These are phyloP conservation scores for Ilyonectria sp. DNA, from an alignment of 2,329 filamentous ascomycete genomes.

Conservation along the genomic window DNA sequence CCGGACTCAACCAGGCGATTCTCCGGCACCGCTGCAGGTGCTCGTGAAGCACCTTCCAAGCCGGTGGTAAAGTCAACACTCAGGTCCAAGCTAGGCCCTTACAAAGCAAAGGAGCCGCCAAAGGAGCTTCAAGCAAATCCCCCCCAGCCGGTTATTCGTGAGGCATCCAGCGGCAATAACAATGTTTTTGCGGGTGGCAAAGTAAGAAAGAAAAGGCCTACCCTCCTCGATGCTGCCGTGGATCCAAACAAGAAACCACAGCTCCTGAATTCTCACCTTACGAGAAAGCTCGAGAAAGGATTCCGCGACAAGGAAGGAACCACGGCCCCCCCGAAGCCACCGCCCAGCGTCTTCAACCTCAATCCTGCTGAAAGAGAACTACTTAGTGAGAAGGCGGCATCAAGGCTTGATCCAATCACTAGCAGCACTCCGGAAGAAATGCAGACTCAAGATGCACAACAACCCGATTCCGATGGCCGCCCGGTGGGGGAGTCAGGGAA, in stretches of 20 bases:
- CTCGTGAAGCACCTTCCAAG: neutral
- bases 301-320: conserved; percentile 61
- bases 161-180: conserved; percentile 27
- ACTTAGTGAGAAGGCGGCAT: neutral
- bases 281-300: conserved; percentile 59
- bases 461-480: neutral
- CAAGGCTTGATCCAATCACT: conserved; percentile 3
- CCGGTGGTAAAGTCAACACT: conserved; percentile 12
- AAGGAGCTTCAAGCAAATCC: conserved; percentile 17
- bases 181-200: conserved; percentile 66
- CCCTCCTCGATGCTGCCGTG: conserved; percentile 56
- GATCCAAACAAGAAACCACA: conserved; percentile 60
- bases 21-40: neutral
- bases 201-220: conserved; percentile 53
- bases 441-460: too few relatives aligned
- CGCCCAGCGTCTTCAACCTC: conserved; percentile 49
- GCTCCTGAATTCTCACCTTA: conserved; percentile 55
- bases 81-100: conserved; percentile 20
- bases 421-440: conserved; percentile 27
- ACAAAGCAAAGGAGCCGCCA: conserved; percentile 1
- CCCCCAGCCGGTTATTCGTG: conserved; percentile 18
- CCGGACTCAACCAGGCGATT: conserved; percentile 15
- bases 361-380: conserved; percentile 41
- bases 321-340: conserved; percentile 54
- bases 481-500: neutral